Conservation (phyloP, 352 stramenopile genomes). For the Thraustochytrium sp. region DNA sequence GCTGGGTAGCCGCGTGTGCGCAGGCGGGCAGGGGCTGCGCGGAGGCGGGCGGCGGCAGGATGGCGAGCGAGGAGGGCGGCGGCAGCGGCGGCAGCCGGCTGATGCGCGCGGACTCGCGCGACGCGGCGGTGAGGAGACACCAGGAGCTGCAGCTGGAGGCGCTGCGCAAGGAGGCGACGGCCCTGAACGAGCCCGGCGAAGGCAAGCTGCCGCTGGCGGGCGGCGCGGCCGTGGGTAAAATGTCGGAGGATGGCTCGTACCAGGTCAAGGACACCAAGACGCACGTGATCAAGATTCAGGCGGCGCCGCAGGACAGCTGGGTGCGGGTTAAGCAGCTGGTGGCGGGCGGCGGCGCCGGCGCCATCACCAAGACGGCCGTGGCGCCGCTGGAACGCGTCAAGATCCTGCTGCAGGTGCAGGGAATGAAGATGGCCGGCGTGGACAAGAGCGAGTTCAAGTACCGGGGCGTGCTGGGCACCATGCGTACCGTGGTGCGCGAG, state of each 20-base stretch:
- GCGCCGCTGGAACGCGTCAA: slow-evolving; percentile 80
- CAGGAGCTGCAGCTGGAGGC: slow-evolving; percentile 20
- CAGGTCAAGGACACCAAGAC: slow-evolving; percentile 25
- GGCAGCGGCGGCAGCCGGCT: not conserved
- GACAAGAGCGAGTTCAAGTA: slow-evolving; percentile 38
- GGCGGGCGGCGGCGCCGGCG: not conserved
- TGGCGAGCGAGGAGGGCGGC: not conserved
- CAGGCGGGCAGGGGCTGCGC: not conserved
- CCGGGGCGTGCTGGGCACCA: slow-evolving; percentile 33
- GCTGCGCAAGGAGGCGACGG: not conserved
- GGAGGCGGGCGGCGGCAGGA: not conserved
- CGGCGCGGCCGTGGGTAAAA: not conserved
- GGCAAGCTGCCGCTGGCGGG: not conserved
- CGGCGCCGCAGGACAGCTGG: not conserved
- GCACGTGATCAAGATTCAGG: slow-evolving; percentile 28
- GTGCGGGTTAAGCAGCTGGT: slow-evolving; percentile 18
- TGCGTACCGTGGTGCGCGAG: slow-evolving; percentile 45
- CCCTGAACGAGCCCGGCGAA: not conserved
- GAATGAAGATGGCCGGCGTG: slow-evolving; percentile 3
- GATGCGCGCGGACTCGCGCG: not conserved
- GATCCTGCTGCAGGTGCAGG: slow-evolving; percentile 78
- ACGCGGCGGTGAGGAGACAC: not conserved
- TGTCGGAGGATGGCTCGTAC: not conserved
- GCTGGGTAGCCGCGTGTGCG: too few species aligned
- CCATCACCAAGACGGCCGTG: slow-evolving; percentile 63